Percentiles rank a stretch among this genome's conserved stretches.
These are phyloP conservation scores for Penicillium cosmopolitanum DNA, from an alignment of 495 filamentous ascomycete genomes.

Conservation along the genomic window DNA sequence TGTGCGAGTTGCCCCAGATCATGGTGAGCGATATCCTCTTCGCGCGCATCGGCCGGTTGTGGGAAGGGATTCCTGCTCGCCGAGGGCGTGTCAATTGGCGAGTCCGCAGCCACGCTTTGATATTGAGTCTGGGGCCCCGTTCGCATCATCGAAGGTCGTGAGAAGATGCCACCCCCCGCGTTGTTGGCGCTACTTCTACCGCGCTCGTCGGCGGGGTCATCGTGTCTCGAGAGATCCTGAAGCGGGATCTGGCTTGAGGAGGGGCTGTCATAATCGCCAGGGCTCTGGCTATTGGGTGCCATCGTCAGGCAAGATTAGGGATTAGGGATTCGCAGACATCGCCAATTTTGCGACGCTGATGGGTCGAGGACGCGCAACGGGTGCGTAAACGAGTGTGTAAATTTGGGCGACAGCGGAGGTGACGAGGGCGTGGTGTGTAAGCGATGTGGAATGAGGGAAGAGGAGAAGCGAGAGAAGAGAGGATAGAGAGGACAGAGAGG, in stretches of 20 bases:
- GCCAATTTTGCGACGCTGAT: slow-evolving; percentile 28
- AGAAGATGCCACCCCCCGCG: slow-evolving; percentile 38
- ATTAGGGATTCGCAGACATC: slow-evolving; percentile 51
- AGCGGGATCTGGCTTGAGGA: slow-evolving; percentile 75
- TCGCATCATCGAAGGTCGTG: slow-evolving; percentile 42
- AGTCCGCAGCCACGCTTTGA: slow-evolving; percentile 56
- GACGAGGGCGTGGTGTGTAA: not conserved
- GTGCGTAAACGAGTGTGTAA: not conserved
- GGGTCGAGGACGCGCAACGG: slow-evolving; percentile 14
- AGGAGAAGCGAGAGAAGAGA: not conserved
- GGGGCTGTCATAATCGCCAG: slow-evolving; percentile 49
- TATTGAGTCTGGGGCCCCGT: slow-evolving; percentile 47
- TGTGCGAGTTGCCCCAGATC: slow-evolving; percentile 58
- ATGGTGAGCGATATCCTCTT: slow-evolving; percentile 47
- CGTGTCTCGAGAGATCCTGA: slow-evolving; percentile 71
- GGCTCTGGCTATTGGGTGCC: slow-evolving; percentile 60
- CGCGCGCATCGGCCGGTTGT: slow-evolving; percentile 25
- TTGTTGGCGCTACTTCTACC: slow-evolving; percentile 34
- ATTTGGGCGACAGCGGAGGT: not conserved
- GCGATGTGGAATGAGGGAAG: not conserved
- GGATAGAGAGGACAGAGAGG: not conserved
- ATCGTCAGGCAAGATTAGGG: slow-evolving; percentile 52
- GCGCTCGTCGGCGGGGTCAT: slow-evolving; percentile 34
- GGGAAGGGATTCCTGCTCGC: slow-evolving; percentile 28
- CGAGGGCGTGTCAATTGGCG: slow-evolving; percentile 43